Conservation (phyloP, 192 early-diverging fungal genomes). For the Coemansia sp. region DNA sequence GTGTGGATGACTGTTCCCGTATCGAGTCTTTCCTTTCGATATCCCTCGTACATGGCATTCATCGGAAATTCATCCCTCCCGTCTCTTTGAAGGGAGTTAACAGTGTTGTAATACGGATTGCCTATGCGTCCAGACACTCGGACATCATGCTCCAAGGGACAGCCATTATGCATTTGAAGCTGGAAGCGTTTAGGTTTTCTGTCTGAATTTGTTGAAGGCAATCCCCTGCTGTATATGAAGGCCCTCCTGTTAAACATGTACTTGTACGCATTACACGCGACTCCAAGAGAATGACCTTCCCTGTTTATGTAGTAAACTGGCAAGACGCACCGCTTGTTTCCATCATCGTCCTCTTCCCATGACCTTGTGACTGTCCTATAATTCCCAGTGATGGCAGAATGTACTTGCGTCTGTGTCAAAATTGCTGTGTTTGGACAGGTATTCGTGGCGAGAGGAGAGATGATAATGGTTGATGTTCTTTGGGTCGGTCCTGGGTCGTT, state of each 20-base stretch:
- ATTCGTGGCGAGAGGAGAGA: not conserved
- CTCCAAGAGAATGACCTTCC: not conserved
- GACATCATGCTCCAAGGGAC: not conserved
- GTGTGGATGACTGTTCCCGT: not conserved
- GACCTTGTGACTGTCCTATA: not conserved
- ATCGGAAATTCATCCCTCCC: not conserved
- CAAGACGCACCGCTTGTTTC: not conserved
- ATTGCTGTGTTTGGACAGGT: not conserved
- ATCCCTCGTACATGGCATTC: conserved; percentile 5
- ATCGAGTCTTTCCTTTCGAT: not conserved
- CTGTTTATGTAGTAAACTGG: not conserved
- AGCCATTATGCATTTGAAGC: not conserved
- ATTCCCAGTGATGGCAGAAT: not conserved
- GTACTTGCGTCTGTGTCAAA: not conserved
- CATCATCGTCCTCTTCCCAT: conserved; percentile 1
- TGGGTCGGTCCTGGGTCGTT: not conserved
- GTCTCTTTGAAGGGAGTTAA: not conserved
- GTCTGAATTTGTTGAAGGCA: not conserved
- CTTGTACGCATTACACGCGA: not conserved
- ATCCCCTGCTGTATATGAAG: not conserved
- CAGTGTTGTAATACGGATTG: not conserved
- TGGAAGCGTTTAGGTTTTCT: not conserved
- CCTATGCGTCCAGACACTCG: not conserved
- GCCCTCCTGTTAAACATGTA: not conserved
- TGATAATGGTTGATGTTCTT: not conserved